Base-by-base conservation (phyloP, 2,329 filamentous ascomycete genomes). In the Trematosphaeria pertusa region DNA sequence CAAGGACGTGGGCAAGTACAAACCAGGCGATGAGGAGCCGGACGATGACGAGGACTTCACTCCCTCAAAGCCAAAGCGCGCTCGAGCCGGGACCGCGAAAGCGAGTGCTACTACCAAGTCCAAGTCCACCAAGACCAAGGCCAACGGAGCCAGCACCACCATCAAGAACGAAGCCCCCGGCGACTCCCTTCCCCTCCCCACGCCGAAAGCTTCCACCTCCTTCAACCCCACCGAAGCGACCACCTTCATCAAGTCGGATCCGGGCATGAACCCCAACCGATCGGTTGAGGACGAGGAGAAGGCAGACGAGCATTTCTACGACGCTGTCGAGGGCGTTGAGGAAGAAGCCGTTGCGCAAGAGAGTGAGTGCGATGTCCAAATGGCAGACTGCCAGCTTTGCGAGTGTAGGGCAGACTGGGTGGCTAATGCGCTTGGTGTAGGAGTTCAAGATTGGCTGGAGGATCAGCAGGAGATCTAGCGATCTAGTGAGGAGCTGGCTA, bases 391-490 rank as follows among this genome's bases (percentile, higher is more conserved):
- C 40, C 21, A 26, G 12, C 30, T 37, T 11, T 53, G 46, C 38
- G 18, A 46, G 22, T 52, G 52, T 20, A 30, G 35, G n/a, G 42
- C 37, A 7, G 45, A 41, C n/a, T 35, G 49, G 30, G 30, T 45
- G 9, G 31, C 55, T 56, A 40, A 58, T 24, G 17, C 41, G 6
- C 15, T 34, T 50, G 8, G 39, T 48, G 26, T 22, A 58, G 57
- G 44, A 28, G 32, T 47, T 20, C 32, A 33, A 15, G 35, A 44
- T n/a, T 60, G 52, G 52, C 32, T 56, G 22, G 15, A 45, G 14
- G 18, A 43, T n/a, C n/a, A n/a, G n/a, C n/a, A n/a, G n/a, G n/a
- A n/a, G n/a, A n/a, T n/a, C n/a, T n/a, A n/a, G n/a, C n/a, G n/a
- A n/a, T n/a, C n/a, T n/a, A n/a, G n/a, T n/a, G n/a, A n/a, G n/a